Evolutionary conservation across 176 grass and related monocot genomes (phyloP).

Genomic region (Cocos nucifera): DNA sequence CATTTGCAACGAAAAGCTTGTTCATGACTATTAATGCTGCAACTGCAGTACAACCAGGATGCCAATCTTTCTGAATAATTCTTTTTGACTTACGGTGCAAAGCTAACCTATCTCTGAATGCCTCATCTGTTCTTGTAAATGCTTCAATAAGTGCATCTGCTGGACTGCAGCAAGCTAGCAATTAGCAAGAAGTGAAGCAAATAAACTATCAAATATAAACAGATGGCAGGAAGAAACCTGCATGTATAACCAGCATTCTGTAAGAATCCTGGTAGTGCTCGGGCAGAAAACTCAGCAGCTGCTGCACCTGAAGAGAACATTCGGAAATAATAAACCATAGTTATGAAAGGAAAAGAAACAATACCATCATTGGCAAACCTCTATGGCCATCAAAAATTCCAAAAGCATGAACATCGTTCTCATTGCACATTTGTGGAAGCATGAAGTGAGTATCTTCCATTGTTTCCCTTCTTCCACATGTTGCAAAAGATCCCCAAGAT

Average conservation of each 20-base stretch:
- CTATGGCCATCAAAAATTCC: slow-evolving; percentile 97
- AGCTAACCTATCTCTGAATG: slow-evolving; percentile 74
- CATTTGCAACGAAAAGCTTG: slow-evolving; percentile 93
- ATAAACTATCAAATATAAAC: slow-evolving; percentile 1
- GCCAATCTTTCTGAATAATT: slow-evolving; percentile 64
- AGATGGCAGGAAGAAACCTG: slow-evolving; percentile 32
- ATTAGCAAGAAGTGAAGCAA: slow-evolving; percentile 10
- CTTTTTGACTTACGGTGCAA: slow-evolving; percentile 63
- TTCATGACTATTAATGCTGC: slow-evolving; percentile 67
- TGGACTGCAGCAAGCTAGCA: slow-evolving; percentile 49
- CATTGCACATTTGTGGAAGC: slow-evolving; percentile 52
- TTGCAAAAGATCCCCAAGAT: slow-evolving; percentile 93
- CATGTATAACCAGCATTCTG: slow-evolving; percentile 32
- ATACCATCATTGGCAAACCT: slow-evolving; percentile 36
- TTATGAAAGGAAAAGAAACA: slow-evolving; percentile 4
- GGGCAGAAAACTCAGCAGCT: slow-evolving; percentile 89
- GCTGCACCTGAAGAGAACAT: slow-evolving; percentile 58
- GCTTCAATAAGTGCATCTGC: slow-evolving; percentile 57
- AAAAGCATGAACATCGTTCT: slow-evolving; percentile 64
- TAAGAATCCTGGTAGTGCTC: slow-evolving; percentile 73
- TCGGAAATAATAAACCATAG: slow-evolving; percentile 24
- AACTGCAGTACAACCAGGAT: slow-evolving; percentile 89
- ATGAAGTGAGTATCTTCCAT: slow-evolving; percentile 99
- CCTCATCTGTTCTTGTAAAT: slow-evolving; percentile 59
- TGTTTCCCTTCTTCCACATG: slow-evolving; percentile 73